Percentiles rank a stretch among this genome's conserved stretches.
phyloP scores from a whole-genome alignment of 441 rosid species.

The Populus hybrid region DNA sequence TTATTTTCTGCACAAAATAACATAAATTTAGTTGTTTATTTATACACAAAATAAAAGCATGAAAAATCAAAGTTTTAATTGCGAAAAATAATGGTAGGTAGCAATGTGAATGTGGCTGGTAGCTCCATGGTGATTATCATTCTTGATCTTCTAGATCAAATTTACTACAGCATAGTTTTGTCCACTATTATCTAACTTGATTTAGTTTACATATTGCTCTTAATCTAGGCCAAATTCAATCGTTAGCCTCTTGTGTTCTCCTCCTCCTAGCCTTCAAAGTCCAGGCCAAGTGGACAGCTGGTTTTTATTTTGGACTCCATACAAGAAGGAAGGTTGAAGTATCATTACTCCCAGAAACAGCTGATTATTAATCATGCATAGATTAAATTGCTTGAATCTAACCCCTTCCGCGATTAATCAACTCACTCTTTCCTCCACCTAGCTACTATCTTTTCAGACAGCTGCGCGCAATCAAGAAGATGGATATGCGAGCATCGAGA shows the following conservation, averaged over 20 bases:
- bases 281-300: constrained; percentile 34
- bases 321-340: constrained; percentile 32
- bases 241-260: neutral
- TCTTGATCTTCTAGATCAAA: too few species aligned
- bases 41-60: too few species aligned
- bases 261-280: neutral
- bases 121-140: too few species aligned
- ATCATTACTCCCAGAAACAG: constrained; percentile 25
- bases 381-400: neutral
- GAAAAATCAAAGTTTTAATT: too few species aligned
- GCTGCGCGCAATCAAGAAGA: constrained; percentile 99
- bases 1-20: too few species aligned
- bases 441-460: constrained; percentile 44
- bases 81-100: too few species aligned
- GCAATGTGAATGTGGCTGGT: rapidly evolving
- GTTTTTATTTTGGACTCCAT: constrained; percentile 26
- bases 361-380: neutral
- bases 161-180: too few species aligned
- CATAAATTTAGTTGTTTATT: too few species aligned
- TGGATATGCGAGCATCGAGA: constrained; percentile 95
- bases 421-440: neutral
- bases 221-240: too few species aligned
- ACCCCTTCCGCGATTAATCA: neutral
- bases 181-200: too few species aligned
- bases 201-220: too few species aligned